Percentiles rank a stretch among this genome's conserved stretches.
phyloP scores from a whole-genome alignment of 192 early-diverging fungal genomes.

The Phlyctochytrium planicorne region DNA sequence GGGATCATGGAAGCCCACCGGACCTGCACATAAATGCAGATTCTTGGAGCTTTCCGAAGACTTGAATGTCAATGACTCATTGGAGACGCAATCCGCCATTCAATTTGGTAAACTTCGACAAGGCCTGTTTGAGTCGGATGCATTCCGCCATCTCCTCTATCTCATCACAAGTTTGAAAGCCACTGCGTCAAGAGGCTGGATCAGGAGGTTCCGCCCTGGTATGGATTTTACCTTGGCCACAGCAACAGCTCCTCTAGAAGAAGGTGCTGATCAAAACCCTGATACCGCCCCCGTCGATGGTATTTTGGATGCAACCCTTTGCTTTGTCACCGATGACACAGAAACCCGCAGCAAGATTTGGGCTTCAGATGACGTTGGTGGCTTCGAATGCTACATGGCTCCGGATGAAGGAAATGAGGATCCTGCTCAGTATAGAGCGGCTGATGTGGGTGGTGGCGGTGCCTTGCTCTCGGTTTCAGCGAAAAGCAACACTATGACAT shows the following conservation, averaged over 20 bases:
- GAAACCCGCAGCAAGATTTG: slow-evolving; percentile 21
- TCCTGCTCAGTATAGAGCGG: slow-evolving; percentile 64
- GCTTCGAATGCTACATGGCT: slow-evolving; percentile 77
- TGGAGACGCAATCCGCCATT: slow-evolving; percentile 10
- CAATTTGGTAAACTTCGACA: no score
- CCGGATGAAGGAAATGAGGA: slow-evolving; percentile 66
- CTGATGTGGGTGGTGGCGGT: slow-evolving; percentile 59
- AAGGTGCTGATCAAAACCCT: neutral
- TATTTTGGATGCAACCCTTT: slow-evolving; percentile 68
- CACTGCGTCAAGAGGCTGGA: slow-evolving; percentile 45
- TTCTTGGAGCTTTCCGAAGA: slow-evolving; percentile 50
- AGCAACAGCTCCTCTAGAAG: slow-evolving; percentile 36
- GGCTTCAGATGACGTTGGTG: slow-evolving; percentile 50
- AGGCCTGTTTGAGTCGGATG: slow-evolving; percentile 47
- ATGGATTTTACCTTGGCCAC: slow-evolving; percentile 80
- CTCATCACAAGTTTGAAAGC: slow-evolving; percentile 54
- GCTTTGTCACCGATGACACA: slow-evolving; percentile 32
- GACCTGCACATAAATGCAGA: slow-evolving; percentile 67
- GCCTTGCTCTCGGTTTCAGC: slow-evolving; percentile 69
- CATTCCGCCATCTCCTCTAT: slow-evolving; percentile 64
- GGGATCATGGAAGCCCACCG: slow-evolving; percentile 57
- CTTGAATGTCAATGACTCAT: slow-evolving; percentile 1
- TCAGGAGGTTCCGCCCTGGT: slow-evolving; percentile 75
- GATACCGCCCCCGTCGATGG: no score
- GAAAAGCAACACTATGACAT: slow-evolving; percentile 60